A percentile compares a stretch with the other conserved stretches of the same genome.
Conservation (phyloP, 2,329 filamentous ascomycete species). For the Zalaria sp. region DNA sequence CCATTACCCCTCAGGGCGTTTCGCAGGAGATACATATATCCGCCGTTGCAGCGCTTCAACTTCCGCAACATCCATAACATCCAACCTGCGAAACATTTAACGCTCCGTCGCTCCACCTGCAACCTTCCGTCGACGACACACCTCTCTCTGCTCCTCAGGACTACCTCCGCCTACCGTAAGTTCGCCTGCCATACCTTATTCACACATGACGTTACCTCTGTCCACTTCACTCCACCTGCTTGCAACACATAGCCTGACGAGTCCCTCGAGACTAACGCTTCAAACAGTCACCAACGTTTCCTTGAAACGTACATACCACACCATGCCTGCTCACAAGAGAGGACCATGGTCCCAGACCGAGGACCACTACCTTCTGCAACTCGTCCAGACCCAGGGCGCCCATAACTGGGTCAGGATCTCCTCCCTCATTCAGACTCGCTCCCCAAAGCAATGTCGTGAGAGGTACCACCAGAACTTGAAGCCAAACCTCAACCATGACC, state of each 20-base stretch:
- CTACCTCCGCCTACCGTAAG: not conserved
- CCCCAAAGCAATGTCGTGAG: constrained; percentile 90
- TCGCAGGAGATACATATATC: not conserved
- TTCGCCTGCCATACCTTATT: not conserved
- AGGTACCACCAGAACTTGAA: constrained; percentile 89
- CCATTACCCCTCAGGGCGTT: not conserved
- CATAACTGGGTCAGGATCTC: constrained; percentile 88
- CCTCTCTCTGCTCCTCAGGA: not conserved
- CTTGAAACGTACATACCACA: constrained; percentile 6
- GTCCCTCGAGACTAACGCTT: not conserved
- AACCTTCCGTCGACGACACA: not conserved
- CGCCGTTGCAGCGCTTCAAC: not conserved
- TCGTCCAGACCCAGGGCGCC: constrained; percentile 58
- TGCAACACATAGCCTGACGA: not conserved
- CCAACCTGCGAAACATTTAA: not conserved
- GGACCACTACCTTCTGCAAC: constrained; percentile 54
- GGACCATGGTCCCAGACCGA: constrained; percentile 75
- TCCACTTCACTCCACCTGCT: constrained; percentile 2
- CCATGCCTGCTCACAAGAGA: constrained; percentile 46
- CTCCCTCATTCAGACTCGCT: constrained; percentile 57
- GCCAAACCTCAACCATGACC: constrained; percentile 63
- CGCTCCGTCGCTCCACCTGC: not conserved
- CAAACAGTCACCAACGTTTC: constrained; percentile 14
- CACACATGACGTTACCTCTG: not conserved
- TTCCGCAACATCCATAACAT: not conserved